Evolutionary conservation across 495 filamentous ascomycete genomes (phyloP), one percentile per base, ranked within the genome.

Genomic region (Aspergillus funiculosus): DNA sequence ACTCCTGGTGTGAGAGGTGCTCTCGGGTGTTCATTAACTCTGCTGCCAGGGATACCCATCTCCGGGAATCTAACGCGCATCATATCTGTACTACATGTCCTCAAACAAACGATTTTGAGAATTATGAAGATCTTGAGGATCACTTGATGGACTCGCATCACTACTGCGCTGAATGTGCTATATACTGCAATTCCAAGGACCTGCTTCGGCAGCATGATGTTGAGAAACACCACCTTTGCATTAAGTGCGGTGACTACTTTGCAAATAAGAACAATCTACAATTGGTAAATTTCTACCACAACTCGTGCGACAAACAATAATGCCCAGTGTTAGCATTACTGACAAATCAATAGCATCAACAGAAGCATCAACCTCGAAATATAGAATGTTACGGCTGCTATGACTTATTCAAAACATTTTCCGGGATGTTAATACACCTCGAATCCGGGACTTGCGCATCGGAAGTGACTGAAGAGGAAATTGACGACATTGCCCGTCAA

Each of bases 1-100:
- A 50, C 25, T 28, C 21, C 22, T 50, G 47, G 47, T 50, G 47
- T 25, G 39, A 43, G 30, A 50, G 47, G 47, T 50, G 39, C 47
- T 32, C 13, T n/a, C 27, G 27, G 27, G 40, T 43, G 25, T 43
- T 43, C 14, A n/a, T 43, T 30, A n/a, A n/a, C n/a, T 31, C 40
- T n/a, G 31, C 15, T 14, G 40, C 40, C 24, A 43, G 18, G 31
- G 17, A 43, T 43, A 19, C 40, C 14, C 40, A 31, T 43, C 40
- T 43, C 13, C 24, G 31, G 22, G 25, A 17, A 20, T 43, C 40
- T 11, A 31, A 18, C 40, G 20, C 19, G 24, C 40, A 43, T 11
- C 14, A 43, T 31, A n/a, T 43, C 40, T 30, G 18, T 30, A 15
- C 26, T 4, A 31, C 17, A 14, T 29, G 40, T 30, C 27, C 24